These are phyloP conservation scores for Stromatinia cepivora DNA, from an alignment of 2,329 filamentous ascomycete genomes.

Conservation along the genomic window DNA sequence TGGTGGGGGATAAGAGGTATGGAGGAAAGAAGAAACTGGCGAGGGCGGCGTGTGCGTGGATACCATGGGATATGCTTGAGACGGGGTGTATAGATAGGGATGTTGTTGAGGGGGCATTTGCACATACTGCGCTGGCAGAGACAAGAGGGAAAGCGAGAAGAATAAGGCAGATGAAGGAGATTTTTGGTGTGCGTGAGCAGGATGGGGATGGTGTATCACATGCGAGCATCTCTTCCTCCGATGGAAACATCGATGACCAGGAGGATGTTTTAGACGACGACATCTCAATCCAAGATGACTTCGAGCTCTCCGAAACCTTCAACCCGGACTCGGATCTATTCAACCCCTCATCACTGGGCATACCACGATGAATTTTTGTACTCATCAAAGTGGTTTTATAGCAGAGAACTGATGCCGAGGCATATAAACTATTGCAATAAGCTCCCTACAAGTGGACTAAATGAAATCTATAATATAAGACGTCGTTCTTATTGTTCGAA, in stretches of 20 bases:
- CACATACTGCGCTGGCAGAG: neutral
- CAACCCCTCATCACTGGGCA: neutral
- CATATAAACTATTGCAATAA: too few species aligned
- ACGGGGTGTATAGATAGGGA: conserved; percentile 2
- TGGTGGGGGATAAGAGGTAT: neutral
- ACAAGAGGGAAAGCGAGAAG: neutral
- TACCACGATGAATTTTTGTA: neutral
- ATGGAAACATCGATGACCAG: neutral
- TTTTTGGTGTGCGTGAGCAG: neutral
- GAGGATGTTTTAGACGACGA: neutral
- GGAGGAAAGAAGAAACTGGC: neutral
- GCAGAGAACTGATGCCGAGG: too few species aligned
- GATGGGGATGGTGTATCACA: neutral
- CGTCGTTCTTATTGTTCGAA: too few species aligned
- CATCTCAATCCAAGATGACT: neutral
- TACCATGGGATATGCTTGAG: neutral
- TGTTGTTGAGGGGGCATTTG: neutral
- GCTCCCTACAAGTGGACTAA: too few species aligned
- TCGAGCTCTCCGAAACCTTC: neutral
- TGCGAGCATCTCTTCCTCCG: neutral
- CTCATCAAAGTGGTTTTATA: too few species aligned
- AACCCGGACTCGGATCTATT: neutral
- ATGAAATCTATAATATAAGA: too few species aligned
- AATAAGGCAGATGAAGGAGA: neutral
- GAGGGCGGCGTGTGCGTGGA: neutral